Conservation (phyloP, 2,329 filamentous ascomycete species). For the Colletotrichum orchidophilum region DNA sequence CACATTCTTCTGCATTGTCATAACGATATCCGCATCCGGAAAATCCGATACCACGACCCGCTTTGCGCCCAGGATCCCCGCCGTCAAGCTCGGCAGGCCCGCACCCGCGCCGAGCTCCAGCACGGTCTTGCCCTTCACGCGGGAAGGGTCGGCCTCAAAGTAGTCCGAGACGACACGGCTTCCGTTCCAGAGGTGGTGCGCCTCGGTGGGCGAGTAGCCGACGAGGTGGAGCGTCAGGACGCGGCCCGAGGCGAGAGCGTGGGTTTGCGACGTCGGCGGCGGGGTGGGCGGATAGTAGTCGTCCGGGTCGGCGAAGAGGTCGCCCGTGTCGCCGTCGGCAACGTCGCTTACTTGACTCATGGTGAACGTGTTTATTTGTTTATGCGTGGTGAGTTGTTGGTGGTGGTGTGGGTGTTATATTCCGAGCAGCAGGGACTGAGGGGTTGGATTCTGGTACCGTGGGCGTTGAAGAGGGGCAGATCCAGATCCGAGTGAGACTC, state of each 20-base stretch:
- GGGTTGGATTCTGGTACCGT: not conserved
- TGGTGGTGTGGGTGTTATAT: not conserved
- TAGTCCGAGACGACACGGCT: conserved; percentile 80
- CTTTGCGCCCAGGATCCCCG: conserved; percentile 75
- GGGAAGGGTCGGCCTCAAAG: conserved; percentile 74
- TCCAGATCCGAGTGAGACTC: not conserved
- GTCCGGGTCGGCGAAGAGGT: conserved; percentile 82
- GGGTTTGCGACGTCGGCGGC: conserved; percentile 76
- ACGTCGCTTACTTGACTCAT: conserved; percentile 31
- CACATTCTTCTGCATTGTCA: conserved; percentile 82
- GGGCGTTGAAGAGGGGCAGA: not conserved
- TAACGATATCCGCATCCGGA: conserved; percentile 83
- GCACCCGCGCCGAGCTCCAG: conserved; percentile 91
- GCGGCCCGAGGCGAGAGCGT: conserved; percentile 74
- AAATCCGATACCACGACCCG: conserved; percentile 87
- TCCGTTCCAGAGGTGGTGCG: conserved; percentile 92
- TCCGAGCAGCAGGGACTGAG: not conserved
- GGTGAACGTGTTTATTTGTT: not conserved
- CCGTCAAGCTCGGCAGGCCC: conserved; percentile 83
- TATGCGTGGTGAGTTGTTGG: not conserved
- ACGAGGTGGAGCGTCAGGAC: conserved; percentile 80
- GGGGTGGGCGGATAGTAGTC: conserved; percentile 84
- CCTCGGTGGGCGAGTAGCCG: conserved; percentile 89
- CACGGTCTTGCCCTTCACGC: conserved; percentile 75
- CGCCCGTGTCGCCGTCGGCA: conserved; percentile 48